These are phyloP conservation scores for Pluteus cervinus DNA, from an alignment of 768 basidiomycete genomes.

Conservation along the genomic window DNA sequence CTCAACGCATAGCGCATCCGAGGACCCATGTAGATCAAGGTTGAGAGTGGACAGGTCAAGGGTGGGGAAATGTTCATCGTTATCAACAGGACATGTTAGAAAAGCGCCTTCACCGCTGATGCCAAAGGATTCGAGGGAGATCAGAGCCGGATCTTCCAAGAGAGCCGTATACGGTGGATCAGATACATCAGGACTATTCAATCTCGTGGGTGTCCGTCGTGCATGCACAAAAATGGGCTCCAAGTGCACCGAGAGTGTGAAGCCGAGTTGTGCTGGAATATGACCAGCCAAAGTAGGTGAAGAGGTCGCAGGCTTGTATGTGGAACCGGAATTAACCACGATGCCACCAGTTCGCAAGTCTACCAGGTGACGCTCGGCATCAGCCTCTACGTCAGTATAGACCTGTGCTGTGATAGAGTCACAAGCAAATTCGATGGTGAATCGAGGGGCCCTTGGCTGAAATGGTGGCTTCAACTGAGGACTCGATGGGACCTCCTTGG, in stretches of 20 bases:
- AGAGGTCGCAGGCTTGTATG: slow-evolving; percentile 27
- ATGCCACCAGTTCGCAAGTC: slow-evolving; percentile 56
- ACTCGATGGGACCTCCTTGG: slow-evolving; percentile 11
- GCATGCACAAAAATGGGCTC: slow-evolving; percentile 51
- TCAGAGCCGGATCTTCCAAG: slow-evolving; percentile 40
- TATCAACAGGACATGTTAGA: slow-evolving; percentile 30
- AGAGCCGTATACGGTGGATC: slow-evolving; percentile 27
- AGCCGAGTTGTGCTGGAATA: slow-evolving; percentile 32
- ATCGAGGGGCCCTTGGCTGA: slow-evolving; percentile 35
- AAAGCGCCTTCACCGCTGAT: slow-evolving; percentile 40
- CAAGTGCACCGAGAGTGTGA: slow-evolving; percentile 33
- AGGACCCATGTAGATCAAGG: slow-evolving; percentile 39
- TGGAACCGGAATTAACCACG: slow-evolving; percentile 31
- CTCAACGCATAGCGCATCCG: slow-evolving; percentile 58
- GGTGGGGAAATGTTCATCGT: too few species aligned
- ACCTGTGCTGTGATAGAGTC: slow-evolving; percentile 47
- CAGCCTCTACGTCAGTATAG: slow-evolving; percentile 36
- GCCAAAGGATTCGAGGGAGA: slow-evolving; percentile 52
- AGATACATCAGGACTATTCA: background rate
- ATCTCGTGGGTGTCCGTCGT: slow-evolving; percentile 25
- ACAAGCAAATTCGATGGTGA: slow-evolving; percentile 40
- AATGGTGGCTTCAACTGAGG: slow-evolving; percentile 12
- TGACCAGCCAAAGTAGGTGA: too few species aligned
- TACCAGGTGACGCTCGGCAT: slow-evolving; percentile 40
- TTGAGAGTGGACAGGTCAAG: slow-evolving; percentile 38